Base-by-base conservation (phyloP, 2,329 filamentous ascomycete species). In the Verticillium nubilum region DNA sequence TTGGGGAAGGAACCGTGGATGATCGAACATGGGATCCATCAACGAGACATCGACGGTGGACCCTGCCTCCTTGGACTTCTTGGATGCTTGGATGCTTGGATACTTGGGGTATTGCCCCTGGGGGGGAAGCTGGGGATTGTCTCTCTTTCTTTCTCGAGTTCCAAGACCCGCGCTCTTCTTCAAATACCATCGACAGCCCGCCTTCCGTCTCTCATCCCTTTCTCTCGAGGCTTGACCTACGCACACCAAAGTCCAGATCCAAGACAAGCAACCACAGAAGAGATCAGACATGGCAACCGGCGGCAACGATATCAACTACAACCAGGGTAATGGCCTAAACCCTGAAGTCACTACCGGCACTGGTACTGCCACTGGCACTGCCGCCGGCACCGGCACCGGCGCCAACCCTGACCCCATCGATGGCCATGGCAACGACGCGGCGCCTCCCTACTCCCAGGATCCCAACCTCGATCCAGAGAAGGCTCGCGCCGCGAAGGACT, bases 401-500 rank as follows among this genome's bases (percentile, higher is more conserved):
- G n/a, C n/a, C 42, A 23, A n/a, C n/a, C 12, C 19, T 12, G 19
- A 6, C 19, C 42, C 19, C 19, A 25, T 50, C 42, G 42, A 50
- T 10, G 42, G 42, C 42, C 19, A 50, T 50, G 42, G n/a, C 19
- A 19, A 50, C 42, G 9, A 9, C n/a, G 17, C n/a, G 42, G 42
- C 42, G 42, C 42, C 42, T 3, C 52, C 52, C 6, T 53, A 53
- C 52, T 13, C 13, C 52, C 52, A 53, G 26, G 26, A 53, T 2
- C 7, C 13, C 27, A 29, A 29, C 25, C 28, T 53, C n/a, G 27
- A 53, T n/a, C 56, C 27, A 2, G 59, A 59, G 29, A 61, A 61
- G 57, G 47, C 19, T 15, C 9, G 35, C 10, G 56, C 42, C 37
- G 57, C 57, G 4, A 67, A 68, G 19, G 64, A 60, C 10, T 65